Base-by-base conservation (phyloP, 1,284 basidiomycete genomes). In the Moniliella sp. region DNA sequence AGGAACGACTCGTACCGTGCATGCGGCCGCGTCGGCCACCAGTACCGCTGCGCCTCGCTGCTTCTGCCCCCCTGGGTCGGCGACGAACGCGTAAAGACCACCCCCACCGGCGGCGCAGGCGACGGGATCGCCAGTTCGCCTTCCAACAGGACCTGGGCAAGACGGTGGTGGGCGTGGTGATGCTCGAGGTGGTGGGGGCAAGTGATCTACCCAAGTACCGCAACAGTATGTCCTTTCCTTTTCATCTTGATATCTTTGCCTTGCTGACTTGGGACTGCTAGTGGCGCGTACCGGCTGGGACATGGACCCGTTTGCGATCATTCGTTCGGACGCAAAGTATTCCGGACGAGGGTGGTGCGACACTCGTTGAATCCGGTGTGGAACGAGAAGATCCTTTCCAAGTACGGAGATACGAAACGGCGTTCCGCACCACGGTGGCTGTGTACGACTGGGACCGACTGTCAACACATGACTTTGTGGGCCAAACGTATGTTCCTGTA, bases 371-470 rank as follows among this genome's bases (percentile, higher is more conserved):
- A 81, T 57, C 88, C 88, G 0, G 68, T 70, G 0, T 97, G 86
- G 82, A 78, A 94, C 46, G 84, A 94, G 63, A 88, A 88, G 61
- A 67, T 97, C 1, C 69, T 93, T 93, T 94, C 68, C 86, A 93
- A 58, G 86, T 94, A 3, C 72, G 81, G 15, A 67, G 75, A 4
- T 80, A 84, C 50, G 88, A 97, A 59, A 72, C 71, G 7, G 54
- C 69, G 31, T 61, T 42, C 27, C 42, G 43, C 21, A 30, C 43
- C 30, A 51, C 51, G 21, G 45, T 53, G 12, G 35, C 39, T 26
- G 45, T 58, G 26, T 58, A 54, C 30, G 55, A 58, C 28, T 58
- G 55, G 55, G 55, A 58, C 23, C 50, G 46, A 9, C 45, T 58
- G 30, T 47, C 46, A 15, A 38, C 46, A 14, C 48, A 58, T 31